A percentile compares a stretch with the other conserved stretches of the same genome.
These are phyloP conservation scores for Russula foetens DNA, from an alignment of 768 basidiomycete species.

Conservation along the genomic window DNA sequence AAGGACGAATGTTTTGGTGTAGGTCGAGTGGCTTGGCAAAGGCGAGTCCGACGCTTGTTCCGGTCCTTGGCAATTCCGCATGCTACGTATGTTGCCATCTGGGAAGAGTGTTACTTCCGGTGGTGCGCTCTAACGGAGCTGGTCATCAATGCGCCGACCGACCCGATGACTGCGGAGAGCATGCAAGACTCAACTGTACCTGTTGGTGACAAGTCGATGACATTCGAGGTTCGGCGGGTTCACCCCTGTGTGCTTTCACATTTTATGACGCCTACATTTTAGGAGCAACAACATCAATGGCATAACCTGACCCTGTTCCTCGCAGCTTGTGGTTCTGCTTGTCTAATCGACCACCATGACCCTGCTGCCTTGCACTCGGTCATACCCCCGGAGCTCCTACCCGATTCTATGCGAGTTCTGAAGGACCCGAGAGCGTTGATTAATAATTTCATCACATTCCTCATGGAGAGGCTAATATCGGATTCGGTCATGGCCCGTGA, in stretches of 20 bases:
- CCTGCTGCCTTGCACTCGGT: slow-evolving; percentile 42
- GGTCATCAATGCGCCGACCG: slow-evolving; percentile 33
- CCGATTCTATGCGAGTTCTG: slow-evolving; percentile 62
- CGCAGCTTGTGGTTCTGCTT: slow-evolving; percentile 62
- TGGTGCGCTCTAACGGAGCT: slow-evolving; percentile 61
- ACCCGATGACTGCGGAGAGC: slow-evolving; percentile 26
- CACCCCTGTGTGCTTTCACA: slow-evolving; percentile 4
- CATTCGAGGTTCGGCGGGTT: slow-evolving; percentile 29
- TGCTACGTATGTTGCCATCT: slow-evolving; percentile 66
- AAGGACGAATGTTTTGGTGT: not conserved
- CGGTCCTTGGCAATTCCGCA: slow-evolving; percentile 55
- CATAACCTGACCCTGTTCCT: slow-evolving; percentile 76
- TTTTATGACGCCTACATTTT: slow-evolving; percentile 24
- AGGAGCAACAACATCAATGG: slow-evolving; percentile 80
- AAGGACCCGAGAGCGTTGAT: slow-evolving; percentile 51
- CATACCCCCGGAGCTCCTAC: slow-evolving; percentile 51
- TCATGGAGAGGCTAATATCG: slow-evolving; percentile 62
- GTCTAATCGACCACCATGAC: slow-evolving; percentile 46
- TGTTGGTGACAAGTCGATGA: slow-evolving; percentile 31
- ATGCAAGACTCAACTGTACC: slow-evolving; percentile 25
- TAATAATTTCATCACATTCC: slow-evolving; percentile 54
- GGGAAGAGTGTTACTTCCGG: slow-evolving; percentile 75
- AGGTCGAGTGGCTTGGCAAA: slow-evolving; percentile 78
- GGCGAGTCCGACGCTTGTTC: slow-evolving; percentile 65
- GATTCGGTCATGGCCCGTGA: slow-evolving; percentile 65